Percentiles rank a stretch among this genome's conserved stretches.
phyloP scores from a whole-genome alignment of 345 rosid species.

The Eucalyptus caleyi region DNA sequence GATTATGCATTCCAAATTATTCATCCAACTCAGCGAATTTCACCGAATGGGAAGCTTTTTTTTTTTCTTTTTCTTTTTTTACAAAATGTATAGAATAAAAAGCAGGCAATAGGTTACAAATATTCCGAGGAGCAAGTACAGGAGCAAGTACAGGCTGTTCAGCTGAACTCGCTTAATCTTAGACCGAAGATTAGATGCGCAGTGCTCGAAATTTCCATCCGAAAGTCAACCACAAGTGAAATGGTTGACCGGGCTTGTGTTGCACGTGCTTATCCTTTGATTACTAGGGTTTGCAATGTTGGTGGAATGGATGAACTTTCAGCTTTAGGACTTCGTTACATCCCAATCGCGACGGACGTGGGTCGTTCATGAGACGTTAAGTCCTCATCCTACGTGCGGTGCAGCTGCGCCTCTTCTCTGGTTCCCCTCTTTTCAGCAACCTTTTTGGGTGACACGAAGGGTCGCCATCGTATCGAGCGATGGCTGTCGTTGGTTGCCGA shows the following conservation, averaged over 20 bases:
- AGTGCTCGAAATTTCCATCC: neutral
- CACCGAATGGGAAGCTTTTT: neutral
- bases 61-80: neutral
- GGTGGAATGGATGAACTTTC: neutral
- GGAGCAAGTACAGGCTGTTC: neutral
- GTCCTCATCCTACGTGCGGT: neutral
- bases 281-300: neutral
- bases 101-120: neutral
- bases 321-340: neutral
- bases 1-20: neutral
- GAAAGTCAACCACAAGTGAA: neutral
- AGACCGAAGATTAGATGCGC: neutral
- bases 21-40: neutral
- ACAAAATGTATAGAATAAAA: neutral
- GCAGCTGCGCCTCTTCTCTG: neutral
- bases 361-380: neutral
- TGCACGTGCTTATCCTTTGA: neutral
- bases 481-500: neutral
- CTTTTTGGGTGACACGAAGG: neutral
- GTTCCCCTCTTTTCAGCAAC: neutral
- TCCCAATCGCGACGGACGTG: neutral
- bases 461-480: neutral
- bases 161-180: neutral
- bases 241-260: neutral
- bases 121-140: neutral